These are phyloP conservation scores for Coemansia sp. DNA, from an alignment of 371 early-diverging fungal genomes.

Conservation along the genomic window DNA sequence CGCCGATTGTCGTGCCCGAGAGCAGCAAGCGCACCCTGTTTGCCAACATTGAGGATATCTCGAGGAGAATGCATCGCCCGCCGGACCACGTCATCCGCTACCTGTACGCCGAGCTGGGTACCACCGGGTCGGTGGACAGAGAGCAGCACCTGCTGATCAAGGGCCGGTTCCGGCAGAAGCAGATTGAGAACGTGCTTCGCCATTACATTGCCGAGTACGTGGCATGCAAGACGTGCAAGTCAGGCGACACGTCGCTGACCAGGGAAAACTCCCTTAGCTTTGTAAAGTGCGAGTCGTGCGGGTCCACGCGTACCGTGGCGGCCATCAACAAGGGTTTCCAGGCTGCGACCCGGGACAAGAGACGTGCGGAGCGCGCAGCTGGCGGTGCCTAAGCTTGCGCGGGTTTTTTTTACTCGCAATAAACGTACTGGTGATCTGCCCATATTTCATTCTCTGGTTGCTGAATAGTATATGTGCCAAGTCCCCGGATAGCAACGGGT, in stretches of 20 bases:
- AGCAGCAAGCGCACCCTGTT: conserved; percentile 96
- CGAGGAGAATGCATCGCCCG: conserved; percentile 92
- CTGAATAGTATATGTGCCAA: background rate
- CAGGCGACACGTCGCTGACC: conserved; percentile 91
- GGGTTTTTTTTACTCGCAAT: background rate
- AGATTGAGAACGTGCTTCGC: conserved; percentile 98
- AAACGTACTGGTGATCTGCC: too few relatives aligned
- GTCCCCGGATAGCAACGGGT: background rate
- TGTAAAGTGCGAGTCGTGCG: conserved; percentile 98
- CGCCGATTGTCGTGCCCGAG: conserved; percentile 90
- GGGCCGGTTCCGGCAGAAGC: conserved; percentile 99
- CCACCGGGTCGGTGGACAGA: conserved; percentile 96
- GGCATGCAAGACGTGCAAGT: conserved; percentile 99
- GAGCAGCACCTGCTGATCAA: conserved; percentile 93
- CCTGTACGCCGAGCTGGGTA: conserved; percentile 98
- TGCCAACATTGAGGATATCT: conserved; percentile 93
- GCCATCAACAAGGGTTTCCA: conserved; percentile 99
- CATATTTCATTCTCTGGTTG: background rate
- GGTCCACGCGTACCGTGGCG: conserved; percentile 94
- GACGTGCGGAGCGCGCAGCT: conserved; percentile 43
- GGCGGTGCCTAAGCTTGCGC: background rate
- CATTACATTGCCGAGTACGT: conserved; percentile 99
- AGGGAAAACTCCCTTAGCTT: conserved; percentile 99
- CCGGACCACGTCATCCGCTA: conserved; percentile 98
- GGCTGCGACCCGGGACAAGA: conserved; percentile 68